Evolutionary conservation across 2,329 filamentous ascomycete genomes (phyloP).

Genomic region (Epichloe hybrida): DNA sequence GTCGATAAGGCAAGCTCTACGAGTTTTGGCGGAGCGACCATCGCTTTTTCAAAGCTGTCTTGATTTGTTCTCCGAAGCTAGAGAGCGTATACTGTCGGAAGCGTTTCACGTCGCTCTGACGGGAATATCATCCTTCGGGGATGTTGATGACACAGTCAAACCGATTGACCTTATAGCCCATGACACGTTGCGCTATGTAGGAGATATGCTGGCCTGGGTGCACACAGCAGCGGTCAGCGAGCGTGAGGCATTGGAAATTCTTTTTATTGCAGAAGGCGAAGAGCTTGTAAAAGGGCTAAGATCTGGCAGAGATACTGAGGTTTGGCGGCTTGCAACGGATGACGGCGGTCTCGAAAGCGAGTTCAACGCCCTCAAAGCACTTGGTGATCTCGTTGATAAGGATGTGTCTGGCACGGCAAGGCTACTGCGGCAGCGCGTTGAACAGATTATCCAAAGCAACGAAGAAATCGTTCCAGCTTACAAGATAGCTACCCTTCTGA

Average conservation of each 20-base stretch:
- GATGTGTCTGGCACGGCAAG: slow-evolving; percentile 70
- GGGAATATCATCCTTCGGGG: slow-evolving; percentile 46
- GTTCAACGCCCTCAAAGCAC: slow-evolving; percentile 70
- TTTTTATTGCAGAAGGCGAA: slow-evolving; percentile 84
- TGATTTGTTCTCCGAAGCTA: slow-evolving; percentile 81
- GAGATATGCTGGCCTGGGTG: slow-evolving; percentile 95
- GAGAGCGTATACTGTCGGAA: slow-evolving; percentile 76
- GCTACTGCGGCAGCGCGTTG: slow-evolving; percentile 76
- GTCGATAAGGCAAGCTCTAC: slow-evolving; percentile 68
- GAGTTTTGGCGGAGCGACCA: slow-evolving; percentile 79
- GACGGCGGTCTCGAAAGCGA: slow-evolving; percentile 39
- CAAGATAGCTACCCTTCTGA: slow-evolving; percentile 76
- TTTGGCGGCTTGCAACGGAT: slow-evolving; percentile 58
- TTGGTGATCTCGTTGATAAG: slow-evolving; percentile 77
- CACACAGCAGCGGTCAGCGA: slow-evolving; percentile 92
- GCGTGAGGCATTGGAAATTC: slow-evolving; percentile 75
- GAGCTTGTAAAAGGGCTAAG: slow-evolving; percentile 72
- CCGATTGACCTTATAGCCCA: slow-evolving; percentile 91
- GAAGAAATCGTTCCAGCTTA: slow-evolving; percentile 83
- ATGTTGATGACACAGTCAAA: slow-evolving; percentile 52
- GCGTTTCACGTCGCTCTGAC: slow-evolving; percentile 82
- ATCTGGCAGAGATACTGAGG: slow-evolving; percentile 66
- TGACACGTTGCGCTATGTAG: slow-evolving; percentile 80
- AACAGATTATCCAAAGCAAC: slow-evolving; percentile 84
- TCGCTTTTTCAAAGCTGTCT: slow-evolving; percentile 86